Evolutionary conservation across 371 early-diverging fungal genomes (phyloP).

Genomic region (Mucor racemosus): DNA sequence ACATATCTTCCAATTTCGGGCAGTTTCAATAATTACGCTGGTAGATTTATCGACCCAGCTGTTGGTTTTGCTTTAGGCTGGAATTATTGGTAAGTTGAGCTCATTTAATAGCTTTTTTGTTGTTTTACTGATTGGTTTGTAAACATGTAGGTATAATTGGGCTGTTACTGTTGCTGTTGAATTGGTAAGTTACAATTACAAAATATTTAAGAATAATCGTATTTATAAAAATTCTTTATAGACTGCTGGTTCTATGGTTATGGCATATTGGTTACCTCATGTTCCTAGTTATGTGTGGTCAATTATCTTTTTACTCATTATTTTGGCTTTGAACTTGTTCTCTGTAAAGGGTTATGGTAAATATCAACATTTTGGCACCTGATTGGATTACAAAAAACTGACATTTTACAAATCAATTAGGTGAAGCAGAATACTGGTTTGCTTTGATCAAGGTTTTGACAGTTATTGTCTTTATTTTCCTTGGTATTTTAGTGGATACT

Average conservation of each 20-base stretch:
- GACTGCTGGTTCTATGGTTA: constrained; percentile 45
- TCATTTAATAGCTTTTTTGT: too few species aligned
- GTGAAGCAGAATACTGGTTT: constrained; percentile 73
- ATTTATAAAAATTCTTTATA: constrained; percentile 13
- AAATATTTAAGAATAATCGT: neutral
- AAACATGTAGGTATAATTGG: constrained; percentile 65
- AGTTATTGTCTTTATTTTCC: constrained; percentile 70
- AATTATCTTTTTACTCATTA: constrained; percentile 44
- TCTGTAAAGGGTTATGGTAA: constrained; percentile 61
- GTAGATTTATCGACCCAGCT: constrained; percentile 84
- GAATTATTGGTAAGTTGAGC: constrained; percentile 57
- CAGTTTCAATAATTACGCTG: too few species aligned
- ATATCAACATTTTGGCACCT: neutral
- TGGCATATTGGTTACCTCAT: constrained; percentile 73
- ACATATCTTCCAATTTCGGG: too few species aligned
- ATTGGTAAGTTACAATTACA: constrained; percentile 24
- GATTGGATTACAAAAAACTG: neutral
- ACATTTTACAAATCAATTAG: constrained; percentile 4
- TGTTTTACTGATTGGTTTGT: neutral
- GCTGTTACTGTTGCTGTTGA: constrained; percentile 85
- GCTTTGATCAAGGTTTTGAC: constrained; percentile 67
- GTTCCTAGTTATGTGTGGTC: constrained; percentile 60
- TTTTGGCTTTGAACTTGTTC: constrained; percentile 55
- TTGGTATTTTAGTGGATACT: constrained; percentile 63
- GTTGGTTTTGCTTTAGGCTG: constrained; percentile 85